Conservation (phyloP, 2,329 filamentous ascomycete genomes). For the Pyrenochaeta sp. region DNA sequence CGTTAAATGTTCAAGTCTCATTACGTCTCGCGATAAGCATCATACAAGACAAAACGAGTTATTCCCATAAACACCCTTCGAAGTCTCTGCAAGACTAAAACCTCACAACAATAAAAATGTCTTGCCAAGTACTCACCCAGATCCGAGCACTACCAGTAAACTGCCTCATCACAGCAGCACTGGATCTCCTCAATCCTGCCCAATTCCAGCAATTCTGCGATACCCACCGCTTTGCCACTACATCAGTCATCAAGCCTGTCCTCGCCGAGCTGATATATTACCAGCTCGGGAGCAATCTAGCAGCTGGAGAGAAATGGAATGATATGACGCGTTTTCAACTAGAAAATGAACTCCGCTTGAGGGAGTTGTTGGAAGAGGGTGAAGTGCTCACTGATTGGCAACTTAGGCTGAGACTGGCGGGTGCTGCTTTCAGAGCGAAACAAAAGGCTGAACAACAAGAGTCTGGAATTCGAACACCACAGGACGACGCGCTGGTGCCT, state of each 20-base stretch:
- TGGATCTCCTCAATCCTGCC: neutral
- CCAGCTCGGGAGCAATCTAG: neutral
- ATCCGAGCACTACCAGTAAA: neutral
- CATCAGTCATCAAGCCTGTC: neutral
- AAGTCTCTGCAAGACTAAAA: neutral
- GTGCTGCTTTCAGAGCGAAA: neutral
- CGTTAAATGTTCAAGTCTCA: no score
- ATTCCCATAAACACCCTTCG: neutral
- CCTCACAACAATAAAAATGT: neutral
- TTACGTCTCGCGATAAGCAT: neutral
- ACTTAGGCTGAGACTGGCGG: neutral
- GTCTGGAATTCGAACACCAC: no score
- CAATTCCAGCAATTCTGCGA: neutral
- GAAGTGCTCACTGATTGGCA: neutral
- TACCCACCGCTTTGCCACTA: neutral
- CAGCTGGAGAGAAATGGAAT: conserved; percentile 1
- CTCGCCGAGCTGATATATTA: conserved; percentile 7
- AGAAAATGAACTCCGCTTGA: conserved; percentile 5
- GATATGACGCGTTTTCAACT: conserved; percentile 10
- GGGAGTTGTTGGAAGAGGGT: neutral
- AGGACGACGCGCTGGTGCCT: neutral
- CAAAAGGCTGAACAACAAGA: neutral
- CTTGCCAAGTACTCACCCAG: neutral
- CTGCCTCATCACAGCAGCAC: neutral
- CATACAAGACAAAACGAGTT: no score